phyloP scores from a whole-genome alignment of 139 green algal genomes.

The Picochlorum sp. region DNA sequence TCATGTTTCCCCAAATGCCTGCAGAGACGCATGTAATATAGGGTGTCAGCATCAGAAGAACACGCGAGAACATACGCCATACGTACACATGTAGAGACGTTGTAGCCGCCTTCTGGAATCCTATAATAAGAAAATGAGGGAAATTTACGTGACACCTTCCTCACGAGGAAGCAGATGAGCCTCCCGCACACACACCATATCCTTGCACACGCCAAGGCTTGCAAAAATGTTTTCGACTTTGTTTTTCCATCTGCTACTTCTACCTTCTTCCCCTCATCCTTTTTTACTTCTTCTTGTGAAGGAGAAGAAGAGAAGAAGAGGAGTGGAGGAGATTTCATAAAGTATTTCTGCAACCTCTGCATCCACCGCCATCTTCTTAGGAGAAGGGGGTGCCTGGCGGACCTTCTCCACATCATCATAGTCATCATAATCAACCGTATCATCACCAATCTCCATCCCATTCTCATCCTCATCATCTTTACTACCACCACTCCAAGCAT shows the following conservation, averaged over 20 bases:
- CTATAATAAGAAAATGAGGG: constrained; percentile 15
- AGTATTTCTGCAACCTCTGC: constrained; percentile 5
- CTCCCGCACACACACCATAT: neutral
- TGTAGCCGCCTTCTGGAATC: constrained; percentile 11
- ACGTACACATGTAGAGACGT: constrained; percentile 6
- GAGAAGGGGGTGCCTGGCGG: neutral
- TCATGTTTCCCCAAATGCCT: constrained; percentile 1
- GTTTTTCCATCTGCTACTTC: no score
- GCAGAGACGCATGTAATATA: neutral
- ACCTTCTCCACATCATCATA: neutral
- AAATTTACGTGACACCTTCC: constrained; percentile 3
- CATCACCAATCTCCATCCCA: no score
- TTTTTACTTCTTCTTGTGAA: no score
- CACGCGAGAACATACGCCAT: neutral
- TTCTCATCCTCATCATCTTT: no score
- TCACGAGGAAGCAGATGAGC: neutral
- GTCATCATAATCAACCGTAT: neutral
- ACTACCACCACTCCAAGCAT: no score
- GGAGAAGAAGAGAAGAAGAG: neutral
- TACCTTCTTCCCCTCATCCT: neutral
- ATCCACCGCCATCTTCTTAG: neutral
- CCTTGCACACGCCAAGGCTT: constrained; percentile 10
- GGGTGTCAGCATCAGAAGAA: neutral
- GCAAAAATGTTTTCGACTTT: neutral
- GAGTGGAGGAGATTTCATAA: neutral